A percentile compares a stretch with the other conserved stretches of the same genome.
These are phyloP conservation scores for Neurospora sp. DNA, from an alignment of 495 filamentous ascomycete genomes.

Conservation along the genomic window DNA sequence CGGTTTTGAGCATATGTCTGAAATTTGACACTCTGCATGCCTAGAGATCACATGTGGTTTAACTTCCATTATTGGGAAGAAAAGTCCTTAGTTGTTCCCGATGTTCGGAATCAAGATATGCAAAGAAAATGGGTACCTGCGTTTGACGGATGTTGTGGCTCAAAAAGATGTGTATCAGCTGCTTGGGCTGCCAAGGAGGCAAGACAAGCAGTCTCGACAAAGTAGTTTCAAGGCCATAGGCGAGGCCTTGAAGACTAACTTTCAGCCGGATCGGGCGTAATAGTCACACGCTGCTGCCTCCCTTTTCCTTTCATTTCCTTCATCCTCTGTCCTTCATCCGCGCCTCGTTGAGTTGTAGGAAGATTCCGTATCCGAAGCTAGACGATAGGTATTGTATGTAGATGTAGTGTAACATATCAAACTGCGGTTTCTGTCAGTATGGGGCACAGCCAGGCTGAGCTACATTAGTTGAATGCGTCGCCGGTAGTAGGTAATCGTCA, in stretches of 20 bases:
- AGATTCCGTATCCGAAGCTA: not conserved
- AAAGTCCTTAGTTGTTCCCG: not conserved
- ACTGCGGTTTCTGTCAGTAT: not conserved
- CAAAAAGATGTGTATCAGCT: not conserved
- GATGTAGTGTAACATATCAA: not conserved
- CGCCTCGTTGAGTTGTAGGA: not conserved
- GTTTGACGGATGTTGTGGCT: not conserved
- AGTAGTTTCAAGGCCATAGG: not conserved
- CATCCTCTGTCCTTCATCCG: not conserved
- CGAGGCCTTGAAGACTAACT: not conserved
- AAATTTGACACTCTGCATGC: not conserved
- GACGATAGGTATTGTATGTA: not conserved
- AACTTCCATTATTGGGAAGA: not conserved
- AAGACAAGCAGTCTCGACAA: not conserved
- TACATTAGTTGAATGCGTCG: not conserved
- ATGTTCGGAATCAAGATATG: not conserved
- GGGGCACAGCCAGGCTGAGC: not conserved
- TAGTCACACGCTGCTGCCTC: not conserved
- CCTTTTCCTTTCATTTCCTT: not conserved
- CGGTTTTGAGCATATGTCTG: not conserved
- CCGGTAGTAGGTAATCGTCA: not conserved
- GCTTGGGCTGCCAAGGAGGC: not conserved
- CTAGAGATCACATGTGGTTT: not conserved
- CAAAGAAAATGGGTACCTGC: not conserved
- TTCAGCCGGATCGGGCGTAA: not conserved